Evolutionary conservation across 169 alveolate species (phyloP).

Genomic region (Plasmodium gallinaceum): DNA sequence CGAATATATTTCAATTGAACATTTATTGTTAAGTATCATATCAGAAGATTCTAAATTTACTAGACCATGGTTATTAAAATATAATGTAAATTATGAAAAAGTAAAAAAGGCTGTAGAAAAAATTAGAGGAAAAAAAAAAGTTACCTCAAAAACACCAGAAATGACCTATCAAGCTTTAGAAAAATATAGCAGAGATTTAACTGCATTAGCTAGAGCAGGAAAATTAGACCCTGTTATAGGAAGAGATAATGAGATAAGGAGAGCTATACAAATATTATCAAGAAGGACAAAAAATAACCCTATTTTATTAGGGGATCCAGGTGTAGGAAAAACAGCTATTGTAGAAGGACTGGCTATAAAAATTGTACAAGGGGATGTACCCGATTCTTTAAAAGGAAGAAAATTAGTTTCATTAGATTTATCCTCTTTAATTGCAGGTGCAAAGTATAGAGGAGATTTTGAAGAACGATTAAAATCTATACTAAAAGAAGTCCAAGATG

Average conservation of each 20-base stretch:
- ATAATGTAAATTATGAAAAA: conserved; percentile 86
- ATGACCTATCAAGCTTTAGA: conserved; percentile 84
- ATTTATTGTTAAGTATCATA: conserved; percentile 87
- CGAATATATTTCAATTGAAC: conserved; percentile 89
- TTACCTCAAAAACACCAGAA: conserved; percentile 90
- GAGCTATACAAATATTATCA: conserved; percentile 89
- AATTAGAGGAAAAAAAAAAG: conserved; percentile 90
- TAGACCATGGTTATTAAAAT: conserved; percentile 86
- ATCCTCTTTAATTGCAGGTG: conserved; percentile 89
- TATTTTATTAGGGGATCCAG: conserved; percentile 91
- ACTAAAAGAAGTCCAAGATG: conserved; percentile 89
- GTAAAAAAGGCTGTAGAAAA: conserved; percentile 87
- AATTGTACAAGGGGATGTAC: conserved; percentile 91
- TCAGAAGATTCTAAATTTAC: conserved; percentile 90
- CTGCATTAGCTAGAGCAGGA: conserved; percentile 91
- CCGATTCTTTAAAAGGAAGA: conserved; percentile 89
- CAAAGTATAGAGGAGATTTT: conserved; percentile 93
- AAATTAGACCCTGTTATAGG: conserved; percentile 93
- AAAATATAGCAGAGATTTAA: conserved; percentile 87
- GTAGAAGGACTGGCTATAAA: conserved; percentile 93
- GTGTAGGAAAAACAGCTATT: conserved; percentile 94
- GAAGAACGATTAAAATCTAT: conserved; percentile 92
- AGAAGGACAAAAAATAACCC: conserved; percentile 92
- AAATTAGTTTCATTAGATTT: conserved; percentile 87
- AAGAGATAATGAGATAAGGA: conserved; percentile 90